These are phyloP conservation scores for Vitis hybrid DNA, from an alignment of 177 flowering plant genomes.

Conservation along the genomic window DNA sequence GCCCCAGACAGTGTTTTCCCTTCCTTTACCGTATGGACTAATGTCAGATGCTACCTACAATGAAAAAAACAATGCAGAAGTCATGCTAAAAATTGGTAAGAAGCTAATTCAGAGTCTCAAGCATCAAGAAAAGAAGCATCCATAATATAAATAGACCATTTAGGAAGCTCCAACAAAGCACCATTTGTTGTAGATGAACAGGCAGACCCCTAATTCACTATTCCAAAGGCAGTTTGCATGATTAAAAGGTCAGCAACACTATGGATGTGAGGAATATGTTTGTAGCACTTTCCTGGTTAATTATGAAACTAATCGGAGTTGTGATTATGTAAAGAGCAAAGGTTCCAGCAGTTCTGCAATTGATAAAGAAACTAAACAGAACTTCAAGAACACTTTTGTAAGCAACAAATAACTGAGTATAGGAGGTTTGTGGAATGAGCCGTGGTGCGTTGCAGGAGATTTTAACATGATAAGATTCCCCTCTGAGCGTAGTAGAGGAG, in stretches of 20 bases:
- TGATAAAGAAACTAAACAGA: background rate
- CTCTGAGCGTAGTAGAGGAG: too few species aligned
- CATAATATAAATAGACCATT: background rate
- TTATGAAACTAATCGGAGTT: too few species aligned
- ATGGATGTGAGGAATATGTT: too few species aligned
- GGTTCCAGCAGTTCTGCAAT: background rate
- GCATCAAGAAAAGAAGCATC: background rate
- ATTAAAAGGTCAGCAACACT: too few species aligned
- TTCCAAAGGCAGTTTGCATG: too few species aligned
- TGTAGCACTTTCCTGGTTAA: too few species aligned
- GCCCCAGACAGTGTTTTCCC: constrained; percentile 97
- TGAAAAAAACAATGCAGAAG: background rate
- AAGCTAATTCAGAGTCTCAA: background rate
- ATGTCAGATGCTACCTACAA: constrained; percentile 71
- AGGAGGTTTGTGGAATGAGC: too few species aligned
- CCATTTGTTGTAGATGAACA: background rate
- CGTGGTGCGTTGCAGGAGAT: too few species aligned
- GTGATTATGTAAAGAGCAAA: background rate
- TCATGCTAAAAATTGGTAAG: background rate
- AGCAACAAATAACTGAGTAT: background rate
- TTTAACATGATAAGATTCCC: too few species aligned
- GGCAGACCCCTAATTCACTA: background rate
- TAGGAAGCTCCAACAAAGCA: background rate
- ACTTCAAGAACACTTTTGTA: background rate
- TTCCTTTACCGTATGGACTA: constrained; percentile 71